Evolutionary conservation across 805 yeast genomes (phyloP).

Genomic region (Wickerhamiella lipophila): DNA sequence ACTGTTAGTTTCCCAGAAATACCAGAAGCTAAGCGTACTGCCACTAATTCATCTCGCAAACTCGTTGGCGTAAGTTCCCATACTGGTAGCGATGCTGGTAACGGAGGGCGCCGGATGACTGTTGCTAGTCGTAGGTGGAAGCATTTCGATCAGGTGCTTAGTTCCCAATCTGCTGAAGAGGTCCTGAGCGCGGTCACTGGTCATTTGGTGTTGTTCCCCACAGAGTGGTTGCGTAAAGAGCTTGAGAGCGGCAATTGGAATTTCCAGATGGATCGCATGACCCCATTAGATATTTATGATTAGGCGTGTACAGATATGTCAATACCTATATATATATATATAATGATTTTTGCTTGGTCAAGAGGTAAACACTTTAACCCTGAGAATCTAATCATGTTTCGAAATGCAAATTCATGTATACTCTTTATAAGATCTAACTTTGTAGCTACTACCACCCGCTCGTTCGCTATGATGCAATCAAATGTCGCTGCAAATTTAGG

Average conservation of each 20-base stretch:
- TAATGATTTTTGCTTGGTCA: too few relatives aligned
- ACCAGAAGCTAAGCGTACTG: neutral
- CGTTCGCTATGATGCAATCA: too few relatives aligned
- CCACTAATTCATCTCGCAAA: neutral
- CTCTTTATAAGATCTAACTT: too few relatives aligned
- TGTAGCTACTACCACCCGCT: too few relatives aligned
- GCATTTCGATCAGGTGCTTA: slow-evolving; percentile 40
- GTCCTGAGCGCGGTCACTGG: slow-evolving; percentile 66
- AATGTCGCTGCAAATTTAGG: too few relatives aligned
- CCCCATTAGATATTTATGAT: slow-evolving; percentile 90
- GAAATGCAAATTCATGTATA: too few relatives aligned
- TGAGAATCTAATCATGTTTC: too few relatives aligned
- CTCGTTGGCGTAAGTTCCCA: neutral
- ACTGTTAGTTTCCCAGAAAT: neutral
- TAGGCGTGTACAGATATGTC: too few relatives aligned
- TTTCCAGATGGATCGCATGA: slow-evolving; percentile 81
- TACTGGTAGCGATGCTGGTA: neutral
- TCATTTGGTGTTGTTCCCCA: slow-evolving; percentile 80
- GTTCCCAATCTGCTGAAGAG: slow-evolving; percentile 63
- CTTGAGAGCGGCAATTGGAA: slow-evolving; percentile 86
- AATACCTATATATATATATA: too few relatives aligned
- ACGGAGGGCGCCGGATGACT: slow-evolving; percentile 3
- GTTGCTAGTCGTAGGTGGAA: slow-evolving; percentile 19
- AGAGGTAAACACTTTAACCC: too few relatives aligned
- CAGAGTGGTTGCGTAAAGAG: slow-evolving; percentile 80